These are phyloP conservation scores for Pseudopithomyces maydicus DNA, from an alignment of 2,329 filamentous ascomycete species.

Conservation along the genomic window DNA sequence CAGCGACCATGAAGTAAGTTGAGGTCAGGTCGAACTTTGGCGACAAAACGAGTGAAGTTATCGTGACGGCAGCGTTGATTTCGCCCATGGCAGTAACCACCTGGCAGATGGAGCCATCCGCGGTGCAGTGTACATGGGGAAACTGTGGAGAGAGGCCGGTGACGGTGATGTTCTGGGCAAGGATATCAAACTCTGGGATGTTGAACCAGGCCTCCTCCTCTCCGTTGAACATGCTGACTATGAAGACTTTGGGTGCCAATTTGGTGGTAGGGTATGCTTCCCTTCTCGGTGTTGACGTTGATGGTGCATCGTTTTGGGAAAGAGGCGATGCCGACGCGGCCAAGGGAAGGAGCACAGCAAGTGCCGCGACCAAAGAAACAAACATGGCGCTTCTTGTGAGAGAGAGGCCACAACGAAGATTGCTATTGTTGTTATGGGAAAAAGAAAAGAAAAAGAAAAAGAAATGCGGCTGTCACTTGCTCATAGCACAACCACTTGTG, in stretches of 20 bases:
- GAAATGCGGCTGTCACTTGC: background rate
- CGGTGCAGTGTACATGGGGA: slow-evolving; percentile 68
- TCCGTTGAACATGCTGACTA: slow-evolving; percentile 63
- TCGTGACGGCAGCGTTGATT: slow-evolving; percentile 74
- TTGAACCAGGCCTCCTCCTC: slow-evolving; percentile 58
- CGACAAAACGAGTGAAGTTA: slow-evolving; percentile 67
- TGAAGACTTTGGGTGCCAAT: slow-evolving; percentile 65
- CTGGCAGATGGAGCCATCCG: slow-evolving; percentile 67
- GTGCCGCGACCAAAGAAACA: background rate
- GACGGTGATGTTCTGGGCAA: slow-evolving; percentile 61
- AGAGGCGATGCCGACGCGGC: background rate
- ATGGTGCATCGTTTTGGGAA: background rate
- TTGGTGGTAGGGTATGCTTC: slow-evolving; percentile 37
- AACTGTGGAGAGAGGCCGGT: slow-evolving; percentile 70
- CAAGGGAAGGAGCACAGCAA: background rate
- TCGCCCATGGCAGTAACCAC: slow-evolving; percentile 60
- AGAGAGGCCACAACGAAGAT: background rate
- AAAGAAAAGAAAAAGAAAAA: background rate
- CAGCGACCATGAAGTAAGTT: slow-evolving; percentile 74
- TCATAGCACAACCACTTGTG: background rate
- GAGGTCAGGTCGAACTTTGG: slow-evolving; percentile 65
- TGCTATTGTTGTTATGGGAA: no score
- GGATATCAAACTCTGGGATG: slow-evolving; percentile 61
- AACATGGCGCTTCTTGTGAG: background rate
- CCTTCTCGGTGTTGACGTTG: background rate